Evolutionary conservation across 2,329 filamentous ascomycete species (phyloP).

Genomic region (Diaporthe sp.): DNA sequence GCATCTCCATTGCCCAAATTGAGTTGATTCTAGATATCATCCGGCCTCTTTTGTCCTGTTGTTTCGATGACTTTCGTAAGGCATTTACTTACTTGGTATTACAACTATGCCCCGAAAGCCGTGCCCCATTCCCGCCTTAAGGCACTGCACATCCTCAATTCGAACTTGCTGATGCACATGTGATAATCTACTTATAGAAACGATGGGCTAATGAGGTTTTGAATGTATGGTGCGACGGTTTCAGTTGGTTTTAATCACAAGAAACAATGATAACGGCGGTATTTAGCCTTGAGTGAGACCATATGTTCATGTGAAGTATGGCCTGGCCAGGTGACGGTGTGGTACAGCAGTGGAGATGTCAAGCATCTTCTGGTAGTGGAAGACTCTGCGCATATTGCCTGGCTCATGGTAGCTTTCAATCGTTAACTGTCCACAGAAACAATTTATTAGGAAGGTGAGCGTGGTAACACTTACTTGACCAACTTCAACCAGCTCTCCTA

Average conservation of each 20-base stretch:
- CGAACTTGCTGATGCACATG: too few species aligned
- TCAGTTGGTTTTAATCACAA: too few species aligned
- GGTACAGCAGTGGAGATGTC: not conserved
- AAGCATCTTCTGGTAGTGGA: not conserved
- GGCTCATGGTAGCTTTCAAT: not conserved
- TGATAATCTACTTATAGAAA: not conserved
- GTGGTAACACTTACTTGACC: not conserved
- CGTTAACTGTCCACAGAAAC: not conserved
- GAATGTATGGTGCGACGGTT: too few species aligned
- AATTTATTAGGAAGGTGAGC: not conserved
- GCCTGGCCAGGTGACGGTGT: too few species aligned
- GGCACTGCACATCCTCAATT: too few species aligned
- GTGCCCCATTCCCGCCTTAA: not conserved
- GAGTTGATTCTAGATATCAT: not conserved
- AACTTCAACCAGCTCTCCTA: not conserved
- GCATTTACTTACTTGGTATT: not conserved
- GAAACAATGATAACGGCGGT: too few species aligned
- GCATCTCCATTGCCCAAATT: not conserved
- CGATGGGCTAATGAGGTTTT: not conserved
- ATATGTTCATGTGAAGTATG: too few species aligned
- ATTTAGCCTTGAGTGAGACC: too few species aligned
- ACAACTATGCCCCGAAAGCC: not conserved
- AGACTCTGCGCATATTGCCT: not conserved
- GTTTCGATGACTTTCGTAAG: not conserved
- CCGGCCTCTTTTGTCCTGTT: not conserved